Conservation (phyloP, 371 early-diverging fungal species). For the Mucor irregularis region DNA sequence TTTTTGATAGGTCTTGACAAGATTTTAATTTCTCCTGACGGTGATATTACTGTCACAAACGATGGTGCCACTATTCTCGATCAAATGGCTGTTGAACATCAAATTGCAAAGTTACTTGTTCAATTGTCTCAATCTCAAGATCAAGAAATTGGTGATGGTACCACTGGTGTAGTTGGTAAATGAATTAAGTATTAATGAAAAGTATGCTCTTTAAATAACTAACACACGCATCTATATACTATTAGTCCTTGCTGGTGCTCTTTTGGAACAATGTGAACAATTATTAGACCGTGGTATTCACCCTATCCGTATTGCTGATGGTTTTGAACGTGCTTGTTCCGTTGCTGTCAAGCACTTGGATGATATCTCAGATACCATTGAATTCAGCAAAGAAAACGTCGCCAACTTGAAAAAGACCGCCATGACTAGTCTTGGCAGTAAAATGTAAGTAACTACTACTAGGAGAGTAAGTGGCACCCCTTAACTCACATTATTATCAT, state of each 20-base stretch:
- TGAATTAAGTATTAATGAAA: constrained; percentile 9
- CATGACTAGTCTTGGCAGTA: constrained; percentile 96
- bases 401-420: constrained; percentile 95
- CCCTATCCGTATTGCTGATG: constrained; percentile 98
- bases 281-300: constrained; percentile 98
- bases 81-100: constrained; percentile 99
- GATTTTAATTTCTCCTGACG: constrained; percentile 98
- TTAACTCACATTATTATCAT: too few species aligned
- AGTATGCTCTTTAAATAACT: not conserved
- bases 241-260: constrained; percentile 98
- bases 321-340: constrained; percentile 96
- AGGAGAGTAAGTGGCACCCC: too few species aligned
- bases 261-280: constrained; percentile 96
- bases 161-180: constrained; percentile 98
- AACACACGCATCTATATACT: not conserved
- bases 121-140: constrained; percentile 99
- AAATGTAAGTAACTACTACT: constrained; percentile 81
- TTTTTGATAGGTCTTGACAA: constrained; percentile 89
- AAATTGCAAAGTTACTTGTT: constrained; percentile 98
- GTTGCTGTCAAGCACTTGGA: constrained; percentile 93
- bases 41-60: constrained; percentile 99
- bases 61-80: constrained; percentile 99
- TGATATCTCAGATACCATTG: constrained; percentile 88
- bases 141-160: constrained; percentile 99
- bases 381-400: constrained; percentile 80